Percentiles rank a stretch among this genome's conserved stretches.
Conservation (phyloP, 352 stramenopile genomes). For the Phytophthora colocasiae region DNA sequence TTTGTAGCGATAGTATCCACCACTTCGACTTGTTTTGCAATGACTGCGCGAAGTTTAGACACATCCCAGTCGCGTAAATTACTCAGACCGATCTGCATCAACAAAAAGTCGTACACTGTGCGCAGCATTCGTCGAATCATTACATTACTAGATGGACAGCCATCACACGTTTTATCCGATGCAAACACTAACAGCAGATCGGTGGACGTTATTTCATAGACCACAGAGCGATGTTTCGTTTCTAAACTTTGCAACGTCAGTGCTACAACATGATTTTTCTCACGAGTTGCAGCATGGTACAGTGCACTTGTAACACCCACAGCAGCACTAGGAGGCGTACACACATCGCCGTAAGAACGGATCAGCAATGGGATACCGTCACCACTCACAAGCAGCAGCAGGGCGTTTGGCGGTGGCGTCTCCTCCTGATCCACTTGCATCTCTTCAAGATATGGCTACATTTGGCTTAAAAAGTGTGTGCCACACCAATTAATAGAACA, state of each 20-base stretch:
- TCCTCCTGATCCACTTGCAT: slow-evolving; percentile 28
- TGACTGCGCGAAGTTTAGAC: slow-evolving; percentile 43
- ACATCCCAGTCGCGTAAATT: slow-evolving; percentile 35
- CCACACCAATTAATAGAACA: slow-evolving; percentile 1
- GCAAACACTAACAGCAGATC: slow-evolving; percentile 47
- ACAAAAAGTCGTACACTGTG: slow-evolving; percentile 27
- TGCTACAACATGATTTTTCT: slow-evolving; percentile 14
- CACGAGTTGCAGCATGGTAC: slow-evolving; percentile 50
- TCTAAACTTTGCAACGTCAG: slow-evolving; percentile 37
- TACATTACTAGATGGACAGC: slow-evolving; percentile 6
- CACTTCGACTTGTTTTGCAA: slow-evolving; percentile 40
- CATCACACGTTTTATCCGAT: slow-evolving; percentile 29
- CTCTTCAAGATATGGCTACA: slow-evolving; percentile 45
- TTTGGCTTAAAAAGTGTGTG: slow-evolving; percentile 5
- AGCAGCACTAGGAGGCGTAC: slow-evolving; percentile 48
- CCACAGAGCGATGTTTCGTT: slow-evolving; percentile 38
- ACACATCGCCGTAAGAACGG: slow-evolving; percentile 50
- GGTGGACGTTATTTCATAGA: slow-evolving; percentile 39
- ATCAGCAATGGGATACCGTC: slow-evolving; percentile 63
- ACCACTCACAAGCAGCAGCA: slow-evolving; percentile 56
- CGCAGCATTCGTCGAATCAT: slow-evolving; percentile 38
- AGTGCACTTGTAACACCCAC: slow-evolving; percentile 59
- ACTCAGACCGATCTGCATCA: slow-evolving; percentile 29
- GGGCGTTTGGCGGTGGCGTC: slow-evolving; percentile 29
- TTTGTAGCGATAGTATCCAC: slow-evolving; percentile 42